phyloP scores from a whole-genome alignment of 2,329 filamentous ascomycete species.

The Ophiocordyceps camponoti-saundersi region DNA sequence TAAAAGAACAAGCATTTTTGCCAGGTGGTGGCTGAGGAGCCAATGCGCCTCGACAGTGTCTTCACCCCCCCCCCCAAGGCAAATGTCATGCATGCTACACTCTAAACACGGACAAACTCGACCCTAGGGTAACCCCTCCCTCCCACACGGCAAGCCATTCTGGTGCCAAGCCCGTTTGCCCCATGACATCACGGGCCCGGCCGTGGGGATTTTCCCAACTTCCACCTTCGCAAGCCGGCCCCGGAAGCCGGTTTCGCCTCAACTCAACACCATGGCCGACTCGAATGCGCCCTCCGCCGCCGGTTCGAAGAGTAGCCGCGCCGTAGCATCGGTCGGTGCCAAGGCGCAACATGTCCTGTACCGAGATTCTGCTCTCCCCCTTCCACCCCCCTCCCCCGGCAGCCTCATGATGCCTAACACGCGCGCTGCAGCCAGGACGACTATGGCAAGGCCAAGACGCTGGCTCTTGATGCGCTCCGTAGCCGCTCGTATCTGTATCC shows the following conservation, averaged over 20 bases:
- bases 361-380: neutral
- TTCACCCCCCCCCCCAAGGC: too few relatives aligned
- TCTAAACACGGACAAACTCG: too few relatives aligned
- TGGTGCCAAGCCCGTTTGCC: too few relatives aligned
- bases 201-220: too few relatives aligned
- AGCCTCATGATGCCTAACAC: neutral
- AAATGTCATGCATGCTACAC: too few relatives aligned
- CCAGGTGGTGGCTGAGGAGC: too few relatives aligned
- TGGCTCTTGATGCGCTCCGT: conserved; percentile 51
- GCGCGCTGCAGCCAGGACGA: conserved; percentile 42
- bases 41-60: too few relatives aligned
- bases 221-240: neutral
- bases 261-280: neutral
- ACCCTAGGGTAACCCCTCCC: too few relatives aligned
- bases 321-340: conserved; percentile 21
- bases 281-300: conserved; percentile 3
- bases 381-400: too few relatives aligned
- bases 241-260: neutral
- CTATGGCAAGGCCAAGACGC: conserved; percentile 43
- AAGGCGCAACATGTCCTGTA: conserved; percentile 35
- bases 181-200: neutral
- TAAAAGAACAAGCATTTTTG: too few relatives aligned
- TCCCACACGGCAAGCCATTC: too few relatives aligned
- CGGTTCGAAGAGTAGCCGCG: conserved; percentile 11
- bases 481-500: conserved; percentile 79